phyloP scores from a whole-genome alignment of 1,139 yeast genomes.

The Candida mesenterica region DNA sequence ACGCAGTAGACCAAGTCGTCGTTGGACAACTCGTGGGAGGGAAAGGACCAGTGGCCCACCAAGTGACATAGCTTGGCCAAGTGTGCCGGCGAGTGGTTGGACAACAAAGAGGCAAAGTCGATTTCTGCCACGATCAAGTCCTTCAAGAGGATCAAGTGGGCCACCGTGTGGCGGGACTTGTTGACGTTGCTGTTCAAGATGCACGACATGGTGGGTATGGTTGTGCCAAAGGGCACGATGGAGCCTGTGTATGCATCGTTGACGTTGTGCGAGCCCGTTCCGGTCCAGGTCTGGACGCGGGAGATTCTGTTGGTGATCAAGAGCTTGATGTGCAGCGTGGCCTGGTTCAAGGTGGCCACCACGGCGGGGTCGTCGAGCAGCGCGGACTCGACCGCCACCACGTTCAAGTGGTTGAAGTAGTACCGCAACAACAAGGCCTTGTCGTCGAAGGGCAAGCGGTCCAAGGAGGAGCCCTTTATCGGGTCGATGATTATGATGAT shows the following conservation, averaged over 20 bases:
- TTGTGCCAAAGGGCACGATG: background rate
- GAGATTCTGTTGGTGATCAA: slow-evolving; percentile 39
- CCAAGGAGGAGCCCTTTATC: slow-evolving; percentile 14
- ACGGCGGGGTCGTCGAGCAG: slow-evolving; percentile 9
- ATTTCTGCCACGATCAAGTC: slow-evolving; percentile 35
- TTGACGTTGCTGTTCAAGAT: slow-evolving; percentile 27
- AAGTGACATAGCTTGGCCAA: slow-evolving; percentile 25
- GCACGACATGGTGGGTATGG: slow-evolving; percentile 33
- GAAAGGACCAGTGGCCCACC: slow-evolving; percentile 57
- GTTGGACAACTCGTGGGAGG: slow-evolving; percentile 64
- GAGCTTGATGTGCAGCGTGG: slow-evolving; percentile 26
- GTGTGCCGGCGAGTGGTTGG: slow-evolving; percentile 25
- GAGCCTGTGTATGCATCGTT: slow-evolving; percentile 23
- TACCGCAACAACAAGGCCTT: slow-evolving; percentile 33
- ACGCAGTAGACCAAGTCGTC: slow-evolving; percentile 70
- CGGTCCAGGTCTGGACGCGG: slow-evolving; percentile 59
- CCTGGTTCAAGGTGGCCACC: slow-evolving; percentile 24
- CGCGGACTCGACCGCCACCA: slow-evolving; percentile 27
- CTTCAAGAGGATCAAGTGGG: slow-evolving; percentile 24
- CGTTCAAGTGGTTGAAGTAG: slow-evolving; percentile 44
- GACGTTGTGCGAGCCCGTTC: slow-evolving; percentile 34
- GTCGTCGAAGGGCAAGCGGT: slow-evolving; percentile 24
- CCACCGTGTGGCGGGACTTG: slow-evolving; percentile 21
- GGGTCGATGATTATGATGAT: slow-evolving; percentile 32
- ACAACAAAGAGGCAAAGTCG: slow-evolving; percentile 35